Evolutionary conservation across 2,329 filamentous ascomycete species (phyloP).

Genomic region (Xylariales sp.): DNA sequence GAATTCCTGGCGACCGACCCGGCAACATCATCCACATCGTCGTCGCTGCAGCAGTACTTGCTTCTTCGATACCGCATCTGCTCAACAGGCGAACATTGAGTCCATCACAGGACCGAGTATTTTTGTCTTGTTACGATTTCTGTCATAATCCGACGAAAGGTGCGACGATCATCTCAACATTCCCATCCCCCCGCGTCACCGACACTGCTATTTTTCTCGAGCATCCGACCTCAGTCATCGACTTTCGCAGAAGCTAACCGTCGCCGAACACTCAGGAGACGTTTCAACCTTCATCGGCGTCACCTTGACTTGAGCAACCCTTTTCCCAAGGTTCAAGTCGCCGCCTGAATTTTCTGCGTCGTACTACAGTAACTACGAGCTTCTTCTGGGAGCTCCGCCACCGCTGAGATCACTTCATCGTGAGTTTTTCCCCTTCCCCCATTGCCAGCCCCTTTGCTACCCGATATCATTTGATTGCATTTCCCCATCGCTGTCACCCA

Average conservation of each 20-base stretch:
- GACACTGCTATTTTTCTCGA: too few relatives aligned
- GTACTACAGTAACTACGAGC: constrained; percentile 15
- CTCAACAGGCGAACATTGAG: background rate
- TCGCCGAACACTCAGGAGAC: background rate
- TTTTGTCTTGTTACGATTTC: background rate
- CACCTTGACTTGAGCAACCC: constrained; percentile 1
- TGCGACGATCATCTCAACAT: background rate
- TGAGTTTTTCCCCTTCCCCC: constrained; percentile 25
- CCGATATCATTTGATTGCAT: too few relatives aligned
- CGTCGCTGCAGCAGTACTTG: constrained; percentile 6
- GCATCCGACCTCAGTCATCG: constrained; percentile 5
- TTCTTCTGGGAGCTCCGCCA: constrained; percentile 20
- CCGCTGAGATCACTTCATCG: constrained; percentile 37
- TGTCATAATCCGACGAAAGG: background rate
- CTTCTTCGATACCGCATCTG: background rate
- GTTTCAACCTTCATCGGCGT: background rate
- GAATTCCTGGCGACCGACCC: constrained; percentile 5
- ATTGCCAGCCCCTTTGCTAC: too few relatives aligned
- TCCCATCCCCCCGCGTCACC: too few relatives aligned
- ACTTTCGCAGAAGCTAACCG: background rate
- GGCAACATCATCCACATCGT: background rate
- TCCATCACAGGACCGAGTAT: constrained; percentile 2
- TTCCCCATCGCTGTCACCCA: background rate
- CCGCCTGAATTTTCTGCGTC: constrained; percentile 19
- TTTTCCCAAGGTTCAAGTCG: constrained; percentile 14